Percentiles rank a stretch among this genome's conserved stretches.
These are phyloP conservation scores for Solanum sejunctum DNA, from an alignment of 257 asterid species.

Conservation along the genomic window DNA sequence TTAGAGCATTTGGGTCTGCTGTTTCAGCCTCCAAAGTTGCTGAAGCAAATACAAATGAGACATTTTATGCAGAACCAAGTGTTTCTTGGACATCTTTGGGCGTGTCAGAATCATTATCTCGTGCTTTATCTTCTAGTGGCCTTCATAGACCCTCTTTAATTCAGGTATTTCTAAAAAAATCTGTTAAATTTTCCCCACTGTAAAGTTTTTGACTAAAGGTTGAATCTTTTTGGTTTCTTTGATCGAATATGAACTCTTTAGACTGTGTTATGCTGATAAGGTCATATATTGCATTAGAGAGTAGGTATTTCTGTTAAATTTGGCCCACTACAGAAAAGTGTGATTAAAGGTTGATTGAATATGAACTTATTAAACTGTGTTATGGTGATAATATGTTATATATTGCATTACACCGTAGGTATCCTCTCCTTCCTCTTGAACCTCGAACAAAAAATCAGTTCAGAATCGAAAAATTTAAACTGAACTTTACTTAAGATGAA, in stretches of 20 bases:
- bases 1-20: conserved; percentile 35
- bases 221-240: not conserved
- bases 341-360: not conserved
- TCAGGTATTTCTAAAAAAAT: conserved; percentile 37
- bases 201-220: not conserved
- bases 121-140: conserved; percentile 48
- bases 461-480: no score
- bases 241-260: not conserved
- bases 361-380: not conserved
- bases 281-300: not conserved
- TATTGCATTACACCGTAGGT: not conserved
- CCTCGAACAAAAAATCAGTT: no score
- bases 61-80: conserved; percentile 68
- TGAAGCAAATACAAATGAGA: conserved; percentile 27
- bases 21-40: conserved; percentile 11
- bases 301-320: not conserved
- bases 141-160: conserved; percentile 74
- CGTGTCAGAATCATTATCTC: conserved; percentile 49
- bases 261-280: not conserved
- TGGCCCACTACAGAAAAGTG: not conserved
- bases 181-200: not conserved
- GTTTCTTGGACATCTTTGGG: conserved; percentile 84
- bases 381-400: not conserved
- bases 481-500: no score
- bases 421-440: not conserved